Base-by-base conservation (phyloP, 805 yeast genomes). In the Nakazawaea wickerhamii region DNA sequence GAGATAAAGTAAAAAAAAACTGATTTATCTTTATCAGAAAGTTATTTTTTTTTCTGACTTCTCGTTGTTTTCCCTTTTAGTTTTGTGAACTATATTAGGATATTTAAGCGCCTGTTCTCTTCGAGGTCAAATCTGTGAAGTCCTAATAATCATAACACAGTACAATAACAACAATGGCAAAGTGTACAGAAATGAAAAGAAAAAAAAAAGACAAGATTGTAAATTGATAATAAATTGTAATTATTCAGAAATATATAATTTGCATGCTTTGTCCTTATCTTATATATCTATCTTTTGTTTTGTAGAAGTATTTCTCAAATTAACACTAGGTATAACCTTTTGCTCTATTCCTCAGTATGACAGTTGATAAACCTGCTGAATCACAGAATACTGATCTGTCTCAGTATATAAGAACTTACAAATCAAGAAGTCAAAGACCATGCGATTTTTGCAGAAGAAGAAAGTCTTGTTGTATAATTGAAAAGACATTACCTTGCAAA, bases 401-500 rank as follows among this genome's bases (percentile, higher is more conserved):
- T 11, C 28, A 25, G 15, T 43, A 28, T 14, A 38, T 43, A 9
- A 52, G 67, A 40, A 63, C 64, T 10, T 62, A 62, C 48, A 62
- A 61, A 34, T 59, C 64, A 2, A 51, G 67, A 31, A 53, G 55
- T 28, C 61, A 60, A 40, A 47, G 67, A 32, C 67, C 67, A 6
- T 62, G 67, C 43, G 67, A 62, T 41, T 58, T 59, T 38, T 62
- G 67, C 49, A 53, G 67, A 22, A 56, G 53, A 36, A 47, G 67
- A 21, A 62, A 62, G 44, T 55, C 65, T 1, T 62, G 67, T 48
- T 62, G 67, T 49, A 61, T 62, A 18, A 59, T 62, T 43, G 57
- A 58, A 30, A 54, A 53, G n/a, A 55, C 56, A 39, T 44, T 55
- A 8, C 61, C 62, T 32, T 62, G 67, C 40, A 50, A 59, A 43